Conservation (phyloP, 495 filamentous ascomycete species). For the Daldinia decipiens region DNA sequence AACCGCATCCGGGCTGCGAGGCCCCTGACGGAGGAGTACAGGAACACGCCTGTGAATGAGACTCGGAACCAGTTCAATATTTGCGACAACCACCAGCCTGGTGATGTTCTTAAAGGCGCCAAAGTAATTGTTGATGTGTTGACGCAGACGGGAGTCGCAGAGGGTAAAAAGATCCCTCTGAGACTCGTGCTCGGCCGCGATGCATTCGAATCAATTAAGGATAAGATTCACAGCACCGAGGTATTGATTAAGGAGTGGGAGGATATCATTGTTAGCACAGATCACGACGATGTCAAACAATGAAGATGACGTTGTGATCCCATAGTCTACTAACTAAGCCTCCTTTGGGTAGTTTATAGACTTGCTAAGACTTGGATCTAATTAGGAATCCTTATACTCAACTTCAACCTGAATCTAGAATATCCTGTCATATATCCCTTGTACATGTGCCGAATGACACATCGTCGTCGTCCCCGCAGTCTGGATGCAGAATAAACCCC, state of each 20-base stretch:
- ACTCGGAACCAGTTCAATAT: constrained; percentile 35
- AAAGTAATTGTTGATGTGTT: constrained; percentile 59
- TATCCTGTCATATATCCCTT: neutral
- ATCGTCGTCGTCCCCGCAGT: neutral
- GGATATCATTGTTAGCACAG: constrained; percentile 45
- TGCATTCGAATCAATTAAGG: constrained; percentile 41
- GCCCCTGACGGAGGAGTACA: constrained; percentile 44
- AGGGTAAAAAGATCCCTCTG: constrained; percentile 48
- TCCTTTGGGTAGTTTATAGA: no score
- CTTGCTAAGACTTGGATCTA: no score
- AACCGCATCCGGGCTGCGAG: constrained; percentile 41
- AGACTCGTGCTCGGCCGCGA: constrained; percentile 51
- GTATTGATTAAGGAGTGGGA: constrained; percentile 52
- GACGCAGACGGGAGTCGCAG: constrained; percentile 51
- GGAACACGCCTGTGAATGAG: constrained; percentile 37
- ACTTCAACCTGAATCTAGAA: neutral
- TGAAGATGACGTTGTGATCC: neutral
- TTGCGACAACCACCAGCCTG: constrained; percentile 52
- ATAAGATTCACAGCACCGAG: constrained; percentile 49
- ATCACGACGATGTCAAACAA: constrained; percentile 32
- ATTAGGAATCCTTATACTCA: no score
- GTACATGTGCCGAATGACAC: neutral
- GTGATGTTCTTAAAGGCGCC: constrained; percentile 59
- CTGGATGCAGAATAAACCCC: neutral
- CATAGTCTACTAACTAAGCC: neutral